These are phyloP conservation scores for Boechera divaricarpa DNA, from an alignment of 345 rosid genomes.

Conservation along the genomic window DNA sequence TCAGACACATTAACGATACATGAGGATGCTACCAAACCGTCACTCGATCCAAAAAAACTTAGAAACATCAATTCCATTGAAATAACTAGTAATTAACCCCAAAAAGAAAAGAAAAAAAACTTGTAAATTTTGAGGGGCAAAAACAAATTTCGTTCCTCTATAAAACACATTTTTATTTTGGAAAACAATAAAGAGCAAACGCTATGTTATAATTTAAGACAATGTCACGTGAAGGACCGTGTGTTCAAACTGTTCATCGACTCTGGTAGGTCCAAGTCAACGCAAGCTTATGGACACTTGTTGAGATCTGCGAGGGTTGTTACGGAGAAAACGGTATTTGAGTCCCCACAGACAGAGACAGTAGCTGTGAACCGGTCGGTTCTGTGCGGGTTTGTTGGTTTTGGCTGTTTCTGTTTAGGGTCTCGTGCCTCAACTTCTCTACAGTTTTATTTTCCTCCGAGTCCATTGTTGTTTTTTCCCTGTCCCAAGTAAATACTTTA, in stretches of 20 bases:
- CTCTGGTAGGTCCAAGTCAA: conserved; percentile 30
- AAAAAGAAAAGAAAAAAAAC: too few relatives aligned
- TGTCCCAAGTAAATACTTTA: conserved; percentile 1
- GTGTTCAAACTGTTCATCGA: conserved; percentile 28
- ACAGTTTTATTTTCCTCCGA: conserved; percentile 4
- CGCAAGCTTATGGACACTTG: conserved; percentile 30
- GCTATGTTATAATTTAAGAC: conserved; percentile 1
- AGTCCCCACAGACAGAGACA: conserved; percentile 34
- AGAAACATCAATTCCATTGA: not conserved
- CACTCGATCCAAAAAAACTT: not conserved
- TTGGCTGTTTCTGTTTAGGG: conserved; percentile 21
- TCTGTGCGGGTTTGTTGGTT: conserved; percentile 25
- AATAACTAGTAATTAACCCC: not conserved
- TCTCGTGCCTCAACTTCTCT: conserved; percentile 3
- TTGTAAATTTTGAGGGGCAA: not conserved
- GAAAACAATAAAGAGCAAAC: not conserved
- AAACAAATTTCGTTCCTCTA: not conserved
- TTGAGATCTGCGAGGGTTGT: conserved; percentile 16
- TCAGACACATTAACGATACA: too few relatives aligned
- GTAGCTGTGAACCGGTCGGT: conserved; percentile 43
- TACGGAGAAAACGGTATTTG: conserved; percentile 25
- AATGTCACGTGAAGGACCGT: conserved; percentile 39
- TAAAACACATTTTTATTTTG: not conserved
- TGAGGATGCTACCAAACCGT: not conserved
- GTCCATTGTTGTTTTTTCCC: conserved; percentile 17